These are phyloP conservation scores for Vanrija humicola DNA, from an alignment of 1,284 basidiomycete species.

Conservation along the genomic window DNA sequence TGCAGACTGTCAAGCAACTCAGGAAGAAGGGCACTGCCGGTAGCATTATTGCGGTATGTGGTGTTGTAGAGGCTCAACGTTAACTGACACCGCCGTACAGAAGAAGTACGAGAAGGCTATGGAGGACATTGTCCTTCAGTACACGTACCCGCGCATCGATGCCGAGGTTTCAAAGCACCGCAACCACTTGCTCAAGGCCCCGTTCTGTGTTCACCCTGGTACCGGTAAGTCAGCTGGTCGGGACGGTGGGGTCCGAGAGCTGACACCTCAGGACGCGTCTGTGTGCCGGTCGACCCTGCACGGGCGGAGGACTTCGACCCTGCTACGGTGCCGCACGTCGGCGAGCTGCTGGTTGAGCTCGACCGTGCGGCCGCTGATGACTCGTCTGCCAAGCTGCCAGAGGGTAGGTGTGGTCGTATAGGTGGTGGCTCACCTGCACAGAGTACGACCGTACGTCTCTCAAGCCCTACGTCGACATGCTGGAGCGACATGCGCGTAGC, in stretches of 20 bases:
- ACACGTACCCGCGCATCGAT: slow-evolving; percentile 94
- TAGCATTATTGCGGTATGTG: not conserved
- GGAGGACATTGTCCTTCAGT: slow-evolving; percentile 88
- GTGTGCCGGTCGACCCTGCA: slow-evolving; percentile 82
- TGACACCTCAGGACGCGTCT: slow-evolving; percentile 66
- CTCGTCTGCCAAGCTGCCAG: slow-evolving; percentile 4
- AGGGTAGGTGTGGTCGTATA: not conserved
- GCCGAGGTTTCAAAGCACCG: slow-evolving; percentile 95
- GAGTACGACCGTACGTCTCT: slow-evolving; percentile 58
- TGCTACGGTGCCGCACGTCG: slow-evolving; percentile 76
- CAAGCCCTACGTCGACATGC: slow-evolving; percentile 82
- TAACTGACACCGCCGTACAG: slow-evolving; percentile 14
- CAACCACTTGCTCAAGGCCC: slow-evolving; percentile 96
- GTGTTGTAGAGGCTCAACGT: not conserved
- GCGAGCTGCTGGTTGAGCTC: slow-evolving; percentile 75
- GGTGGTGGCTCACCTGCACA: slow-evolving; percentile 7
- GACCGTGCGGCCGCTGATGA: slow-evolving; percentile 28
- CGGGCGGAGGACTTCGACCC: slow-evolving; percentile 83
- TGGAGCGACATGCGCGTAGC: slow-evolving; percentile 65
- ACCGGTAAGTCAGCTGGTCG: slow-evolving; percentile 54
- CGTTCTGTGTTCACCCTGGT: slow-evolving; percentile 94
- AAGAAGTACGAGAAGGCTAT: slow-evolving; percentile 51
- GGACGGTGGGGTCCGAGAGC: not conserved
- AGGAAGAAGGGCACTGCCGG: too few species aligned
- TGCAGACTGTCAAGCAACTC: slow-evolving; percentile 10